Percentiles rank a stretch among this genome's conserved stretches.
These are phyloP conservation scores for Licmophora abbreviata DNA, from an alignment of 108 stramenopile species.

Conservation along the genomic window DNA sequence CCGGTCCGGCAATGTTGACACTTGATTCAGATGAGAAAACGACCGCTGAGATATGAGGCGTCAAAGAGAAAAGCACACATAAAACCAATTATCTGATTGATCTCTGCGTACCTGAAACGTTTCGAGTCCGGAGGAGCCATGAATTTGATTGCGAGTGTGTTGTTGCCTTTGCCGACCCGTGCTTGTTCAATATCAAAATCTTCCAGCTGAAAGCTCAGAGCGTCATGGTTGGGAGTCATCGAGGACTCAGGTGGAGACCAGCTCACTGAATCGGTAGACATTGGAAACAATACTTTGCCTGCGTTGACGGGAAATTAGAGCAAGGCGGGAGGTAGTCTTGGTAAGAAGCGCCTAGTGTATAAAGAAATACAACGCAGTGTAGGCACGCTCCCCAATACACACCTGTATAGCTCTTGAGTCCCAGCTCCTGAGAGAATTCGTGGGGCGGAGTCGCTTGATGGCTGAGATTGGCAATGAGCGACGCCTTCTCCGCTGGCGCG, in stretches of 20 bases:
- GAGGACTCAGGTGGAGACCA: constrained; percentile 60
- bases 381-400: too few relatives aligned
- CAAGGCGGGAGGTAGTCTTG: too few relatives aligned
- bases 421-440: constrained; percentile 67
- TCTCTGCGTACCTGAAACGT: constrained; percentile 70
- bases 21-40: too few relatives aligned
- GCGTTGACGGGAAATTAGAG: too few relatives aligned
- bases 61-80: background rate
- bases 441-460: constrained; percentile 57
- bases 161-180: constrained; percentile 37
- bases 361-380: too few relatives aligned
- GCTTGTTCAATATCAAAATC: constrained; percentile 50
- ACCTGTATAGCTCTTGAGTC: constrained; percentile 16
- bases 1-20: constrained; percentile 65
- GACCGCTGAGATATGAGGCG: background rate
- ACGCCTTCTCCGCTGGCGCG: constrained; percentile 12
- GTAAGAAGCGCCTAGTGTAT: too few relatives aligned
- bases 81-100: too few relatives aligned
- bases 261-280: constrained; percentile 7
- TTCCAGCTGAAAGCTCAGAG: constrained; percentile 47
- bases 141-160: constrained; percentile 84
- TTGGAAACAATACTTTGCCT: constrained; percentile 46
- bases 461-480: constrained; percentile 64
- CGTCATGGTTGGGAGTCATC: constrained; percentile 48
- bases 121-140: constrained; percentile 58